A percentile compares a stretch with the other conserved stretches of the same genome.
phyloP scores from a whole-genome alignment of 306 rosid genomes.

The Castanea crenata region DNA sequence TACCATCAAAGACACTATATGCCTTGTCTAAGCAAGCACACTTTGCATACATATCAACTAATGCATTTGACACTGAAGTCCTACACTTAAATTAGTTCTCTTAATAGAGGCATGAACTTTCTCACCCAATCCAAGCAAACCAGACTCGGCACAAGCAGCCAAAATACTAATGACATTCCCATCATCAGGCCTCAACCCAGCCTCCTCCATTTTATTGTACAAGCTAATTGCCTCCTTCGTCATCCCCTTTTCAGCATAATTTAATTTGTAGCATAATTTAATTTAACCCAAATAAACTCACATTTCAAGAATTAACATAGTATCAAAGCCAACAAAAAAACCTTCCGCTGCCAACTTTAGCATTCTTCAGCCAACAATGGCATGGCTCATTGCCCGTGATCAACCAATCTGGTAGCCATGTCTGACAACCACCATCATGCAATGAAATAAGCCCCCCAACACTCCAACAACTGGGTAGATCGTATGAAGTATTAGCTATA shows the following conservation, averaged over 20 bases:
- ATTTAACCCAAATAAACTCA: too few species aligned
- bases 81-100: conserved; percentile 53
- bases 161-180: conserved; percentile 56
- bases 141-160: conserved; percentile 75
- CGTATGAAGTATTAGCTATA: too few species aligned
- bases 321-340: too few species aligned
- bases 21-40: conserved; percentile 67
- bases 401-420: too few species aligned
- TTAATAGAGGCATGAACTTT: conserved; percentile 52
- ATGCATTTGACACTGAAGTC: conserved; percentile 64
- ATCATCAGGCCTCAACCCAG: conserved; percentile 57
- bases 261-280: too few species aligned
- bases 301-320: too few species aligned
- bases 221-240: conserved; percentile 51
- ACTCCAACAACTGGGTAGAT: too few species aligned
- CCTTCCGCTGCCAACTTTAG: too few species aligned
- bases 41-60: conserved; percentile 85
- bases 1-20: conserved; percentile 43
- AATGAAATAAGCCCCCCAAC: too few species aligned
- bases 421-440: too few species aligned
- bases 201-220: conserved; percentile 63
- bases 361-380: too few species aligned
- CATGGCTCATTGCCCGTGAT: too few species aligned
- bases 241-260: conserved; percentile 70
- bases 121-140: conserved; percentile 67